Conservation (phyloP, 169 alveolate genomes). For the Blepharisma undulans region DNA sequence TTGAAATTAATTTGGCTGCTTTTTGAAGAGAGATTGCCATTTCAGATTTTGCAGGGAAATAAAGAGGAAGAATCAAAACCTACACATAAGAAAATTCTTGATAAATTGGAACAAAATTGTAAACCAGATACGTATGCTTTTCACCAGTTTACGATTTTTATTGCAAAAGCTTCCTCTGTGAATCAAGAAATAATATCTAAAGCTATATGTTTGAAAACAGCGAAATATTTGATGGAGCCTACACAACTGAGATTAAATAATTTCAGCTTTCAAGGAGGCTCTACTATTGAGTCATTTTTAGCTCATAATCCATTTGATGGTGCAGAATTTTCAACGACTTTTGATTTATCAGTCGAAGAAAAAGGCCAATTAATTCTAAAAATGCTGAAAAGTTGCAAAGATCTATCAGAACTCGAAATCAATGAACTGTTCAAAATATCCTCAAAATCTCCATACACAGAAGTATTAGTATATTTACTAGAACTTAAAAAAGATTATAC, state of each 20-base stretch:
- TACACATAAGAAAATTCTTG: background rate
- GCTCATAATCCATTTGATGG: background rate
- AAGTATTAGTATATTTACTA: conserved; percentile 12
- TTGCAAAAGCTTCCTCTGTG: background rate
- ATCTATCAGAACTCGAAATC: background rate
- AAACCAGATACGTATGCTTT: background rate
- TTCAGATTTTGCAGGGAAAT: background rate
- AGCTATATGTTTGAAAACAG: background rate
- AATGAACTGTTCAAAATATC: background rate
- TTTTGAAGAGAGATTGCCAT: background rate
- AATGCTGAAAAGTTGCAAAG: background rate
- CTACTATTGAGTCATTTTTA: background rate
- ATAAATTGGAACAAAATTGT: background rate
- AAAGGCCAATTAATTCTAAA: background rate
- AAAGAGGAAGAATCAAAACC: background rate
- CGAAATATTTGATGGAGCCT: background rate
- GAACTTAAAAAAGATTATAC: background rate
- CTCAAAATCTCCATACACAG: background rate
- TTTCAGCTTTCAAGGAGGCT: background rate
- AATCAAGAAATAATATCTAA: background rate
- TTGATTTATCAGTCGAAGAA: background rate
- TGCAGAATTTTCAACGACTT: background rate
- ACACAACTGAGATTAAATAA: background rate
- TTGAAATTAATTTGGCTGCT: background rate
- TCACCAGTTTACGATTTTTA: background rate